Base-by-base conservation (phyloP, 2,329 filamentous ascomycete genomes). In the Arachnomyces sp. region DNA sequence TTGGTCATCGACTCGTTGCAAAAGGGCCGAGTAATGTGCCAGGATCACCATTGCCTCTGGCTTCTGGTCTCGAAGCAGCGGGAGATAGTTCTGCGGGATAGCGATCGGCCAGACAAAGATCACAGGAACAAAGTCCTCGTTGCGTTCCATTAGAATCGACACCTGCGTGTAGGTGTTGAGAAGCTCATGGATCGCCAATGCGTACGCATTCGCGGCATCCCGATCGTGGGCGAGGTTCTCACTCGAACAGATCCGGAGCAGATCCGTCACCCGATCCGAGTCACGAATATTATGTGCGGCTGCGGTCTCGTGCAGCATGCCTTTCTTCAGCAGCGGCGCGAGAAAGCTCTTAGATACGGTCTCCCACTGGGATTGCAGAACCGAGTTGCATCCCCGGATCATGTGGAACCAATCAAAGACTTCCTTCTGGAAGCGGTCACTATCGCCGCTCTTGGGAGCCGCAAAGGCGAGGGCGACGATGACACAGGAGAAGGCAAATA, bases 401-500 rank as follows among this genome's bases (percentile, higher is more conserved):
- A 57, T 44, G 37, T 55, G 50, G 39, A 57, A 54, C 54, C 55
- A 57, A 39, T 55, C 51, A 2, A 57, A 38, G 16, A 57, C 46
- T 32, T 56, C 52, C 25, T 48, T 52, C 8, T 53, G 53, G 33
- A 55, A 46, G 33, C 51, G 49, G 21, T 38, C 42, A 12, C 48
- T 40, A 15, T 49, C 50, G 28, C 50, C 43, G 29, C 49, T 51
- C 8, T 33, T 39, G 14, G 42, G 38, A 4, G 44, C 29, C 2
- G 51, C 54, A 40, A 56, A 58, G 5, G 55, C 49, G 28, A 56
- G 45, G 13, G 55, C 50, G 30, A 58, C 54, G 16, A 58, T 47
- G 37, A 58, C 35, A 39, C 53, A 56, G 13, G 54, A 55, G 38
- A 58, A 56, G 17, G 49, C 51, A 40, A 56, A 69, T 11, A 69